Evolutionary conservation across 2,329 filamentous ascomycete genomes (phyloP).

Genomic region (Talaromyces piceae): DNA sequence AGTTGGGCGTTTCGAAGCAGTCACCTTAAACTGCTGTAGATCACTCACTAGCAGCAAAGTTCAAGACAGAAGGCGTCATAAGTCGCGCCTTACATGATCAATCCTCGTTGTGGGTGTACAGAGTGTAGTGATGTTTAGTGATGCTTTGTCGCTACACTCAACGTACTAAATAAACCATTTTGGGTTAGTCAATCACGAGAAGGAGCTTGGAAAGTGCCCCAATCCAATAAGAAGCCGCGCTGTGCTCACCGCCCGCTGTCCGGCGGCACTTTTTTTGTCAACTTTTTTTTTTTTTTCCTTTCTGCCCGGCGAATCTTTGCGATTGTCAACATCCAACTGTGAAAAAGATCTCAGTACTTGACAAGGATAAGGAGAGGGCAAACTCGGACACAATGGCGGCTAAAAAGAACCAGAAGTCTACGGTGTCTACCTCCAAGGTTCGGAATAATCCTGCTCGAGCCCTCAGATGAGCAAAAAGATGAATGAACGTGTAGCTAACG

Average conservation of each 20-base stretch:
- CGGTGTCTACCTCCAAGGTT: too few species aligned
- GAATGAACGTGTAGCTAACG: background rate
- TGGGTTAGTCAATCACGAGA: too few species aligned
- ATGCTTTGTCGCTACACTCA: too few species aligned
- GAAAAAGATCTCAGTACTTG: background rate
- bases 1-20: background rate
- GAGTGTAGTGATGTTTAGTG: too few species aligned
- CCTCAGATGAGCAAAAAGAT: too few species aligned
- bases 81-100: background rate
- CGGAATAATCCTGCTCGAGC: too few species aligned
- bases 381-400: slow-evolving; percentile 20
- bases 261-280: slow-evolving; percentile 8
- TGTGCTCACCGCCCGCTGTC: slow-evolving; percentile 9
- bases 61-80: background rate
- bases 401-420: slow-evolving; percentile 17
- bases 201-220: background rate
- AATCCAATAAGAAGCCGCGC: background rate
- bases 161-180: too few species aligned
- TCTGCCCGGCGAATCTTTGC: background rate
- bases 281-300: slow-evolving; percentile 8
- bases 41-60: background rate
- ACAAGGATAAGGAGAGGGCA: slow-evolving; percentile 24
- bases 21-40: too few species aligned
- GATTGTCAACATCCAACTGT: background rate
- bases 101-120: too few species aligned